Base-by-base conservation (phyloP, 352 stramenopile species). In the Thalassiosira ordinaria region DNA sequence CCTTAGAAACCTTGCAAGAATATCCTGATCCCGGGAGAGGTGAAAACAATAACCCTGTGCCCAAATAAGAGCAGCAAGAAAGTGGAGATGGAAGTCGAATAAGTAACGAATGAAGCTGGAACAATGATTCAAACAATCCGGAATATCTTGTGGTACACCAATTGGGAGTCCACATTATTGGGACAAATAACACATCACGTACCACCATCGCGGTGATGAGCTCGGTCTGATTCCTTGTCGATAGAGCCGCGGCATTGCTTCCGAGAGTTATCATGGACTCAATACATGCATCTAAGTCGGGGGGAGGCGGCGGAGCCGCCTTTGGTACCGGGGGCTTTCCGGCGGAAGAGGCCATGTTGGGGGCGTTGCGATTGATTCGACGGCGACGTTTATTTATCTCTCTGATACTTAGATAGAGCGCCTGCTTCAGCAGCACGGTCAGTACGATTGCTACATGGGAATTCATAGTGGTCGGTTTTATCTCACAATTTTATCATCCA, bases 231-330 rank as follows among this genome's bases (percentile, higher is more conserved):
- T 59, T 31, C 13, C 20, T 57, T n/a, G 69, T 57, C 59, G 69
- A 49, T 33, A 41, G 24, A 37, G 49, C 27, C 29, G 56, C 24
- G 7, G 26, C 16, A 26, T 72, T 63, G 7, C 31, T 57, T 20
- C 41, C 22, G 14, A 29, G 14, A 1, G 47, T 31, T 39, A 78
- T 52, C 2, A 78, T 78, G 20, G 46, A 61, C 62, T 71, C 66
- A 44, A 78, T 59, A 31, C 59, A 78, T 57, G 60, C n/a, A 27
- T 78, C 61, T 37, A 78, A 70, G 41, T 62, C 22, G 20, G 59
- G 57, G n/a, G 35, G n/a, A 33, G 68, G 16, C 13, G 29, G 68
- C 29, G 68, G 68, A 8, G 68, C 6, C 11, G 68, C 55, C 57
- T 5, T 63, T 5, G 44, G 44, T 52, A 16, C 6, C 44, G 44